phyloP scores from a whole-genome alignment of 2,329 filamentous ascomycete genomes.

The Apiospora marii region DNA sequence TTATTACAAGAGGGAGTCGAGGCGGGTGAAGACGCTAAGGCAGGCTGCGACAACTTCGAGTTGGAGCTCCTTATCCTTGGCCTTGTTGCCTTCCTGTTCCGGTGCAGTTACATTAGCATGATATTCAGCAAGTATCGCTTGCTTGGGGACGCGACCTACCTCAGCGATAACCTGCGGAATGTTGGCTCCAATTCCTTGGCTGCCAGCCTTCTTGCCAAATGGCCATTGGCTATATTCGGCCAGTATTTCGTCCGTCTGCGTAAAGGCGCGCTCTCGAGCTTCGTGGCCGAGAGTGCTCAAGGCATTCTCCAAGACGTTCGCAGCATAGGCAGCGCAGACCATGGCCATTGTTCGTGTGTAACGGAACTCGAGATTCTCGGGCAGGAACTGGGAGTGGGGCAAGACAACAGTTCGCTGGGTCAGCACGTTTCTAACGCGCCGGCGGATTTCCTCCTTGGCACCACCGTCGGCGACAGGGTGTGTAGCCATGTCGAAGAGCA shows the following conservation, averaged over 20 bases:
- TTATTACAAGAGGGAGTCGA: conserved; percentile 88
- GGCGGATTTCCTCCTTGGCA: conserved; percentile 96
- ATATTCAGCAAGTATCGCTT: not conserved
- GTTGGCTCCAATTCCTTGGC: conserved; percentile 88
- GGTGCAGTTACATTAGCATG: not conserved
- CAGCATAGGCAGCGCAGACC: conserved; percentile 97
- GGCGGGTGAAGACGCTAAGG: conserved; percentile 94
- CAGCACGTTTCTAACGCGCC: conserved; percentile 89
- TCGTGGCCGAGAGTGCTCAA: conserved; percentile 93
- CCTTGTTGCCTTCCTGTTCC: conserved; percentile 77
- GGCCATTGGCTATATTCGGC: conserved; percentile 98
- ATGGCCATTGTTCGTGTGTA: conserved; percentile 91
- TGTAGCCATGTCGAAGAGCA: conserved; percentile 99
- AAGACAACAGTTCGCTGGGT: conserved; percentile 95
- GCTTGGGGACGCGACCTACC: conserved; percentile 47
- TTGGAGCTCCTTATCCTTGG: conserved; percentile 94
- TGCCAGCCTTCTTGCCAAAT: conserved; percentile 84
- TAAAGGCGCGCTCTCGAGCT: conserved; percentile 91
- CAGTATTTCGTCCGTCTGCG: conserved; percentile 94
- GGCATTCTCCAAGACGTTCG: conserved; percentile 98
- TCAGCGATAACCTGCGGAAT: conserved; percentile 86
- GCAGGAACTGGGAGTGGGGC: conserved; percentile 84
- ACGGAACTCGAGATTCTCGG: conserved; percentile 92
- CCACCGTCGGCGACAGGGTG: conserved; percentile 96
- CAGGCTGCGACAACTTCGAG: conserved; percentile 97